A percentile compares a stretch with the other conserved stretches of the same genome.
phyloP scores from a whole-genome alignment of 2,329 filamentous ascomycete genomes.

The Knufia fluminis region DNA sequence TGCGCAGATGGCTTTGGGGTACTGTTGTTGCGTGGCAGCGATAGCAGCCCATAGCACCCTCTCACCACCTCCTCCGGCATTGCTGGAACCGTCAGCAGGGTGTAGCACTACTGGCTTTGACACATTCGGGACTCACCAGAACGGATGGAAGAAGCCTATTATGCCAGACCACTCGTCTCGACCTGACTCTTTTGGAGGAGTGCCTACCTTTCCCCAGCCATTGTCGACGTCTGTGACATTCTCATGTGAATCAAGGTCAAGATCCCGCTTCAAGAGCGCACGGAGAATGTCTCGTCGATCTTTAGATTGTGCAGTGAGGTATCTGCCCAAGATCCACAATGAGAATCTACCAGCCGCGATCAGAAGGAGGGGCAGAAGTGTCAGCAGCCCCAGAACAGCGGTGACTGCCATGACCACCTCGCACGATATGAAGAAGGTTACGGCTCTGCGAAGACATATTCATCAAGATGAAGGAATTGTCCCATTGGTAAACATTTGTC shows the following conservation, averaged over 20 bases:
- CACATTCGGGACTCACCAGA: constrained; percentile 56
- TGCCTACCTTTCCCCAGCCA: constrained; percentile 62
- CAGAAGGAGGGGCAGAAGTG: constrained; percentile 15
- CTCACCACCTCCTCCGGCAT: constrained; percentile 92
- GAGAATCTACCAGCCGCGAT: constrained; percentile 11
- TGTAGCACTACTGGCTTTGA: constrained; percentile 7
- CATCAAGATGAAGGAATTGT: neutral
- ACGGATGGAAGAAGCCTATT: constrained; percentile 94
- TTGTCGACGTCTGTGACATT: constrained; percentile 35
- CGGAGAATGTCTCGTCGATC: constrained; percentile 19
- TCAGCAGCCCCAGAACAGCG: constrained; percentile 13
- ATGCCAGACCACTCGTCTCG: constrained; percentile 68
- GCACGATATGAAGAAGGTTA: neutral
- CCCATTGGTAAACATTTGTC: neutral
- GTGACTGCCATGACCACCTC: constrained; percentile 15
- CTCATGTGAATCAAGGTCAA: constrained; percentile 7
- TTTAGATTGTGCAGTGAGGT: constrained; percentile 12
- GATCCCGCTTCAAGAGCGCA: constrained; percentile 11
- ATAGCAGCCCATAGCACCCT: constrained; percentile 94
- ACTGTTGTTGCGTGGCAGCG: constrained; percentile 76
- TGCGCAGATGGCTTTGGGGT: constrained; percentile 71
- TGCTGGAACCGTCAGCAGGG: constrained; percentile 43
- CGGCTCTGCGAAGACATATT: neutral
- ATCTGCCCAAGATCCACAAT: constrained; percentile 13
- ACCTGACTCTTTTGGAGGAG: constrained; percentile 33